Conservation (phyloP, 345 rosid species). For the Arabidopsis suecica region DNA sequence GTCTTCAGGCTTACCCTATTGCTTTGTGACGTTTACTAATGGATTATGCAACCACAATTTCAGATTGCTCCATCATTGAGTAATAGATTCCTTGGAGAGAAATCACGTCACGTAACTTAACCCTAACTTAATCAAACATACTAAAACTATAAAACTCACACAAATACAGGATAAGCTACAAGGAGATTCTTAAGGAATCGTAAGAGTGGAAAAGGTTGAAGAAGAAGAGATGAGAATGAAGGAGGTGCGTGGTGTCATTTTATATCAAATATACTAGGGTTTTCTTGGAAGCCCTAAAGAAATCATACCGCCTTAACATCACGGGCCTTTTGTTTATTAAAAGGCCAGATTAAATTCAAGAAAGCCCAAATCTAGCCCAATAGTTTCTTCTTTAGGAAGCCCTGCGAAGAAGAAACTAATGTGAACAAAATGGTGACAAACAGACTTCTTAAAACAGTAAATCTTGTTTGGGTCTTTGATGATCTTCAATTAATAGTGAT, state of each 20-base stretch:
- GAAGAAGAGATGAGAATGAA: background rate
- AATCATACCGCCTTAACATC: slow-evolving; percentile 3
- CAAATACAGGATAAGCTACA: no score
- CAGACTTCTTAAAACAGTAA: no score
- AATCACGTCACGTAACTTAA: slow-evolving; percentile 19
- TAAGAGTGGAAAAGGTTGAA: background rate
- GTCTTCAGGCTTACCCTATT: background rate
- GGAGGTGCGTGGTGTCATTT: background rate
- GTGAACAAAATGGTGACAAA: no score
- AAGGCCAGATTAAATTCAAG: no score
- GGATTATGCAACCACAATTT: slow-evolving; percentile 42
- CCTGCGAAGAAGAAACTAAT: no score
- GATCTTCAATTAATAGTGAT: background rate
- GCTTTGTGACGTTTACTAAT: slow-evolving; percentile 39
- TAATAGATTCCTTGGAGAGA: slow-evolving; percentile 40
- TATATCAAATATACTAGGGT: slow-evolving; percentile 24
- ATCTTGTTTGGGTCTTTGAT: no score
- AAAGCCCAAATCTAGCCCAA: no score
- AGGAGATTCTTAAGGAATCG: background rate
- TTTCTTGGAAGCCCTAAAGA: slow-evolving; percentile 28
- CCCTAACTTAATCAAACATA: background rate
- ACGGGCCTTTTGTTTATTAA: background rate
- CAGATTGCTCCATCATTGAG: slow-evolving; percentile 38
- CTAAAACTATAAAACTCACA: rapidly evolving
- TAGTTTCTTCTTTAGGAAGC: no score